Conservation (phyloP, 75 land plant species). For the Larix kaempferi region DNA sequence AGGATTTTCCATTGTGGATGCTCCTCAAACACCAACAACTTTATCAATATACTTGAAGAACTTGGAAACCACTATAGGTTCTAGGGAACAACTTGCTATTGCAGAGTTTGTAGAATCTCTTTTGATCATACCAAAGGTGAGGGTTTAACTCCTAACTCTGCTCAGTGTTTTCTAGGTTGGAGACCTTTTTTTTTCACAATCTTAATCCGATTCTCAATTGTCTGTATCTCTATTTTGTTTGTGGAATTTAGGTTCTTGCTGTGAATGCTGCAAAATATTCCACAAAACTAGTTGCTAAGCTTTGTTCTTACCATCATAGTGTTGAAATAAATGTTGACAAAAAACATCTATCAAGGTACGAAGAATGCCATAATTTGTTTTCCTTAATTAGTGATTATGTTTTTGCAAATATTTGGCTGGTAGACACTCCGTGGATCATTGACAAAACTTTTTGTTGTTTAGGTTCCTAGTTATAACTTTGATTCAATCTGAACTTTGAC, state of each 20-base stretch:
- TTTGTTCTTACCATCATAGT: slow-evolving; percentile 82
- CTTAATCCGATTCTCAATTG: background rate
- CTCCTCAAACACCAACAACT: too few relatives aligned
- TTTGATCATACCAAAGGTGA: slow-evolving; percentile 90
- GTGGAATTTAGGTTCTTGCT: slow-evolving; percentile 64
- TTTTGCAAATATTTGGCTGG: too few relatives aligned
- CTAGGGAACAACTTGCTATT: slow-evolving; percentile 95
- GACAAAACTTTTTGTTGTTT: background rate
- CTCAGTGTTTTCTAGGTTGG: background rate
- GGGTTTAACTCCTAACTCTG: background rate
- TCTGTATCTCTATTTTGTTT: background rate
- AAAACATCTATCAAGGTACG: slow-evolving; percentile 79
- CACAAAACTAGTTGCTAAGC: slow-evolving; percentile 92
- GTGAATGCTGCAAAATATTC: slow-evolving; percentile 99
- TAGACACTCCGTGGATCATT: too few relatives aligned
- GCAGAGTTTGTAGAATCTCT: slow-evolving; percentile 97
- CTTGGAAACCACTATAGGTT: slow-evolving; percentile 88
- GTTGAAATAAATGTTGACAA: slow-evolving; percentile 95
- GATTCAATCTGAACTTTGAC: background rate
- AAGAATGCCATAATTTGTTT: background rate
- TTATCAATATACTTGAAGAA: slow-evolving; percentile 86
- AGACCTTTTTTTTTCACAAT: background rate
- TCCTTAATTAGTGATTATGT: background rate
- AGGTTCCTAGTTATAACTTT: background rate
- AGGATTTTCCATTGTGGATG: too few relatives aligned